phyloP scores from a whole-genome alignment of 352 stramenopile genomes.

The Pythium folliculosum region DNA sequence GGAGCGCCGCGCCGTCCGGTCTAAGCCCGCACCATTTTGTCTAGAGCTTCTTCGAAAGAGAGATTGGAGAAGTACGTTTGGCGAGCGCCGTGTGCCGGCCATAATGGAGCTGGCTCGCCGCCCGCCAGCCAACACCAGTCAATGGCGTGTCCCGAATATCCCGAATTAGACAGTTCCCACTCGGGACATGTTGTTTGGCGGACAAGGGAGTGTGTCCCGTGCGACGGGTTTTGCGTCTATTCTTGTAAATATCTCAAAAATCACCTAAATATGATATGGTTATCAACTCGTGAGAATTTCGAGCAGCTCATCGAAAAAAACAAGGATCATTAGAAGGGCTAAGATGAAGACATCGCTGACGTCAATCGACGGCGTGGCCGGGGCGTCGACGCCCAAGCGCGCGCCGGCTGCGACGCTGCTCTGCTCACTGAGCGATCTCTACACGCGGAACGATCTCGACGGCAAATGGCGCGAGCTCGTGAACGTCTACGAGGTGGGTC shows the following conservation, averaged over 20 bases:
- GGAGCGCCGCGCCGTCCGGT: too few relatives aligned
- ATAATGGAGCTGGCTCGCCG: conserved; percentile 3
- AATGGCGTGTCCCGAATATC: conserved; percentile 22
- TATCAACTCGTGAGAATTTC: not conserved
- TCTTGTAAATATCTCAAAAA: not conserved
- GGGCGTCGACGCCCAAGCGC: not conserved
- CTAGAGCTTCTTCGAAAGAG: conserved; percentile 32
- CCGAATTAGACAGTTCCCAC: not conserved
- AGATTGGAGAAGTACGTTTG: conserved; percentile 32
- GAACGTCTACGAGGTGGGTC: conserved; percentile 69
- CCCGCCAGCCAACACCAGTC: conserved; percentile 27
- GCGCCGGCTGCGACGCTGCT: conserved; percentile 35
- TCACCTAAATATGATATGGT: not conserved
- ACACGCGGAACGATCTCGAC: conserved; percentile 61
- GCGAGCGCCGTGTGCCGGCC: not conserved
- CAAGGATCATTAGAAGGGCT: not conserved
- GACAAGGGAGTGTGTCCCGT: not conserved
- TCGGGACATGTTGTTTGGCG: not conserved
- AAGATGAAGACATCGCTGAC: conserved; percentile 1
- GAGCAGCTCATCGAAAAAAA: not conserved
- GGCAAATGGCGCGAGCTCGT: conserved; percentile 72
- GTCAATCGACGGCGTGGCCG: not conserved
- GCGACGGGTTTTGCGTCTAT: not conserved
- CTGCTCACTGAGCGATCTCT: conserved; percentile 62
- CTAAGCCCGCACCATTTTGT: conserved; percentile 29